Evolutionary conservation across 371 early-diverging fungal genomes (phyloP), one percentile per base, ranked within the genome.

Genomic region (Mucor piriformis): DNA sequence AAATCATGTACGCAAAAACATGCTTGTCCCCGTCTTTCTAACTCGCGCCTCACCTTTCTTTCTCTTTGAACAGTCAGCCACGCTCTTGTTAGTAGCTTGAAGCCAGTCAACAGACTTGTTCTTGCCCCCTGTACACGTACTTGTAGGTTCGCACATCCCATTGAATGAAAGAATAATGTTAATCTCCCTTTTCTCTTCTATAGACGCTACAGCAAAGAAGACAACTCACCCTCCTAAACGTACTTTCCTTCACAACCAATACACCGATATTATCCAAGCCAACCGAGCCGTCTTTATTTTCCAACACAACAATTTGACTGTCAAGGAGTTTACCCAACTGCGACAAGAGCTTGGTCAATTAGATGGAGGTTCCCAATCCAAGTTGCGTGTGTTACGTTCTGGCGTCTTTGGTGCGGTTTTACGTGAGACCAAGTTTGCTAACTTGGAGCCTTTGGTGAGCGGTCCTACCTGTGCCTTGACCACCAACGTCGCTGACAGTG

Each of bases 301-400:
- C 43, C 88, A 88, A 63, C 85, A 86, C 74, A 88, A 86, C 79
- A 88, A 88, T 60, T 72, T 88, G 68, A 80, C 81, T 0, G 83
- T 86, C 27, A 66, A 79, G 32, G 88, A 88, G 55, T 73, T 85
- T 59, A 79, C 83, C 15, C 61, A 73, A 43, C 57, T 86, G 33
- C 80, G 88, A 58, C 73, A 76, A 50, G 80, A 84, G 3, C 60
- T 88, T 4, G 73, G 76, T 8, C 60, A 70, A 10, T 27, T 72
- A 8, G 49, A 40, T 2, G 69, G 62, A 5, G 57, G 71, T 15
- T 24, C 57, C 8, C 16, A 48, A 23, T 15, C 54, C 34, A 72
- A 67, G n/a, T 67, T 88, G 59, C 80, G 74, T 20, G 81, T 82
- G 3, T 51, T 85, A 23, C 82, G 83, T 24, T 64, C 81, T 0